Percentiles rank a stretch among this genome's conserved stretches.
Evolutionary conservation across 2,329 filamentous ascomycete genomes (phyloP).

Genomic region (Hypoxylon sp.): DNA sequence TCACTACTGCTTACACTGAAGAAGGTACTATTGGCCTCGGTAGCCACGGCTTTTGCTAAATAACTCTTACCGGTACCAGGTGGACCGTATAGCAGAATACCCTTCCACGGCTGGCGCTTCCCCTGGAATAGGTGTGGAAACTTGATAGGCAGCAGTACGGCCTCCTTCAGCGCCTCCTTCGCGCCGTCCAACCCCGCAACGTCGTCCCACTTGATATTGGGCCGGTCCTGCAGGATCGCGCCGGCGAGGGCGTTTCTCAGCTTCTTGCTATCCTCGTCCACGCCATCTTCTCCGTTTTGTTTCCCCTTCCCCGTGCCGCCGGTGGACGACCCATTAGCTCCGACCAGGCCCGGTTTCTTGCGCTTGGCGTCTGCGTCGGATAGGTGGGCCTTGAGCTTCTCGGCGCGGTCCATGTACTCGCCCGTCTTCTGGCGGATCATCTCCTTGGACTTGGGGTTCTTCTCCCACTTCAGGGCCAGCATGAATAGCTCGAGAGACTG

Average conservation of each 20-base stretch:
- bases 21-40: constrained; percentile 98
- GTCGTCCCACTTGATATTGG: constrained; percentile 98
- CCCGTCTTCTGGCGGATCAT: constrained; percentile 95
- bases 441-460: constrained; percentile 96
- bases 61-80: constrained; percentile 98
- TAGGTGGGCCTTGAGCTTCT: constrained; percentile 95
- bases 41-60: constrained; percentile 95
- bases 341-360: constrained; percentile 78
- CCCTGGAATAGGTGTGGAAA: constrained; percentile 97
- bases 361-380: constrained; percentile 76
- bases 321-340: constrained; percentile 75
- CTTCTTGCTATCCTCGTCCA: constrained; percentile 95
- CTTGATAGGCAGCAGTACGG: constrained; percentile 96
- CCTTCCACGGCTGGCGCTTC: constrained; percentile 98
- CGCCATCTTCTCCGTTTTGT: constrained; percentile 64
- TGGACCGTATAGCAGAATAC: constrained; percentile 94
- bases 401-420: constrained; percentile 98
- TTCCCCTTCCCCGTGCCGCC: constrained; percentile 73
- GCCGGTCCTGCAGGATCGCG: constrained; percentile 93
- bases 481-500: constrained; percentile 97
- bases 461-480: constrained; percentile 99
- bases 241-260: constrained; percentile 89
- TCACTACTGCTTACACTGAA: constrained; percentile 99
- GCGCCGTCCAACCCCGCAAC: constrained; percentile 93
- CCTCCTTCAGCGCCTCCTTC: constrained; percentile 97